Evolutionary conservation across 176 grass and related monocot species (phyloP), one percentile per base, ranked within the genome.

Genomic region (Ananas comosus): DNA sequence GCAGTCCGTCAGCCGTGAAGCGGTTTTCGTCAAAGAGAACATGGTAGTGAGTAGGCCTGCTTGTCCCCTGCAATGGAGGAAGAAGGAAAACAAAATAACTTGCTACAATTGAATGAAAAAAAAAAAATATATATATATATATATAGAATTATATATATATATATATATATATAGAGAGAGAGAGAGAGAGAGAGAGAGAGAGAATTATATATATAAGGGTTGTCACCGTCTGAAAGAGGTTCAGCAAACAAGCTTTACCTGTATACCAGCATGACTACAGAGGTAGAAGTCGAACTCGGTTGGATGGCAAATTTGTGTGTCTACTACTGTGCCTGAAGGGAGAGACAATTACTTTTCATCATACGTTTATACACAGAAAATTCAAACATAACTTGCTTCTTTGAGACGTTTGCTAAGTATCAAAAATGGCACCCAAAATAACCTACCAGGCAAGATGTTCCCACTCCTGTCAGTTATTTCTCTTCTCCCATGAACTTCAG

Each of bases 241-340:
- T 21, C 65, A 25, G n/a, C 1, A 13, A 63, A 19, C 24, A 73
- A 11, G 12, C 13, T 51, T 70, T 77, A 96, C 92, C 83, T 91
- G 81, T 27, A 91, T 96, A 50, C 88, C 92, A 75, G 92, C 88
- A 89, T 96, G 92, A 50, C 88, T 96, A 51, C 92, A 96, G 10
- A 96, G 72, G 76, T 89, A 91, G 72, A 96, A 96, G 63, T 96
- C 83, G 63, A 96, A 96, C 63, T 96, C 85, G 0, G 76, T 91
- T 10, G 92, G 92, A 80, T 96, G 88, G 54, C 92, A 96, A 66
- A 96, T 96, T 47, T 56, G 51, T 47, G 70, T 84, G 68, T 96
- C 88, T n/a, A 88, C 85, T 4, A 96, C 88, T 48, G 92, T 96
- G 74, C 92, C 92, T 96, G 68, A 64, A 13, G 10, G 67, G 3